Evolutionary conservation across 2,329 filamentous ascomycete species (phyloP).

Genomic region (Aureobasidium sp.): DNA sequence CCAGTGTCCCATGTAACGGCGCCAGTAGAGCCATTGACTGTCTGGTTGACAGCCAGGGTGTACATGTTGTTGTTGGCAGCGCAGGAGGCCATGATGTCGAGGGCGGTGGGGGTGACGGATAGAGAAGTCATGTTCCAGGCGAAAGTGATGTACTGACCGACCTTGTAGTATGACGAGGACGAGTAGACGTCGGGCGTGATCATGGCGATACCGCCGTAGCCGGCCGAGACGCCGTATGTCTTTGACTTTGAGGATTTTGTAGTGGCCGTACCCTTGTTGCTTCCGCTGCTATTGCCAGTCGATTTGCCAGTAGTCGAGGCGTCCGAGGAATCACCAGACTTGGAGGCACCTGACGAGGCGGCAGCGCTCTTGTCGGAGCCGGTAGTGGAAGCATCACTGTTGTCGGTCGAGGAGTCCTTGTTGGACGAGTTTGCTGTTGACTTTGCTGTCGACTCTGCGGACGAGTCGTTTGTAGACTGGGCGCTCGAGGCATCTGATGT

Average conservation of each 20-base stretch:
- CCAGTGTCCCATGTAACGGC: slow-evolving; percentile 55
- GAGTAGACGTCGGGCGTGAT: slow-evolving; percentile 48
- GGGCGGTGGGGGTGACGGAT: slow-evolving; percentile 48
- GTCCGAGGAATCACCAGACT: slow-evolving; percentile 20
- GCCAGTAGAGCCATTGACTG: slow-evolving; percentile 38
- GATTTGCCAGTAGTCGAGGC: slow-evolving; percentile 15
- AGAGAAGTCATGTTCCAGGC: slow-evolving; percentile 64
- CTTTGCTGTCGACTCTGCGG: slow-evolving; percentile 16
- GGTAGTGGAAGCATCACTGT: slow-evolving; percentile 17
- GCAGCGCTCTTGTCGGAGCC: slow-evolving; percentile 18
- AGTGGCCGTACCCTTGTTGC: slow-evolving; percentile 17
- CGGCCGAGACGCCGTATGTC: slow-evolving; percentile 45
- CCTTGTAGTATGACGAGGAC: slow-evolving; percentile 52
- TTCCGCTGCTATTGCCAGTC: slow-evolving; percentile 17
- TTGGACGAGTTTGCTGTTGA: slow-evolving; percentile 17
- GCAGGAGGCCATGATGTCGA: slow-evolving; percentile 58
- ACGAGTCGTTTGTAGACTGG: slow-evolving; percentile 21
- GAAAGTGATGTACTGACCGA: slow-evolving; percentile 54
- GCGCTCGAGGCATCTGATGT: slow-evolving; percentile 20
- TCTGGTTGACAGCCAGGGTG: slow-evolving; percentile 55
- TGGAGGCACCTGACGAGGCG: slow-evolving; percentile 15
- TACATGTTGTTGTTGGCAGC: slow-evolving; percentile 52
- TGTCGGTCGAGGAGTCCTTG: slow-evolving; percentile 4
- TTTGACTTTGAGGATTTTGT: slow-evolving; percentile 26
- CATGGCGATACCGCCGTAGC: slow-evolving; percentile 55